Evolutionary conservation across 768 basidiomycete species (phyloP).

Genomic region (Tylopilus sp.): DNA sequence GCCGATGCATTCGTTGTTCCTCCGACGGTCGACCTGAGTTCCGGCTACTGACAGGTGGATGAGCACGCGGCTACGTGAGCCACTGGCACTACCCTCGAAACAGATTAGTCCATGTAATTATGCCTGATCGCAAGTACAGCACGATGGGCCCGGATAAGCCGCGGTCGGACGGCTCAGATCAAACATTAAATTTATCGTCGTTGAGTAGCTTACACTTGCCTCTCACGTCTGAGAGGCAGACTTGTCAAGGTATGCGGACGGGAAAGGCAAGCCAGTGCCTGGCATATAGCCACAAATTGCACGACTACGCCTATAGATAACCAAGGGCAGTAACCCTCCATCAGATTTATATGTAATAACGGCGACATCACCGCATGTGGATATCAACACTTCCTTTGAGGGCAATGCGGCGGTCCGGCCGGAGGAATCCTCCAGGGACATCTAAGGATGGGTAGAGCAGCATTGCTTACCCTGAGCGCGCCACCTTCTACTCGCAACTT

Average conservation of each 20-base stretch:
- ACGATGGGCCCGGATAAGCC: background rate
- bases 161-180: slow-evolving; percentile 14
- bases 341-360: slow-evolving; percentile 8
- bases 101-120: background rate
- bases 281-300: slow-evolving; percentile 10
- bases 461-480: slow-evolving; percentile 20
- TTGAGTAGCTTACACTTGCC: slow-evolving; percentile 4
- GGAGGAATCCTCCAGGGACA: slow-evolving; percentile 15
- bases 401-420: slow-evolving; percentile 10
- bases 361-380: slow-evolving; percentile 8
- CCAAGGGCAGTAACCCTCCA: slow-evolving; percentile 9
- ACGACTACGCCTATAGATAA: slow-evolving; percentile 6
- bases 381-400: background rate
- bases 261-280: slow-evolving; percentile 19
- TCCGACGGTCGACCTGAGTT: slow-evolving; percentile 7
- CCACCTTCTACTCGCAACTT: slow-evolving; percentile 18
- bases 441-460: slow-evolving; percentile 8
- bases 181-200: slow-evolving; percentile 5
- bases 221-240: slow-evolving; percentile 9
- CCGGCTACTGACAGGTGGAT: slow-evolving; percentile 15
- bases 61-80: slow-evolving; percentile 4
- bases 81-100: slow-evolving; percentile 7
- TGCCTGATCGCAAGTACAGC: slow-evolving; percentile 18
- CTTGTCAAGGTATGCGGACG: slow-evolving; percentile 2
- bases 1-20: background rate